Percentiles rank a stretch among this genome's conserved stretches.
Evolutionary conservation across 495 filamentous ascomycete genomes (phyloP).

Genomic region (Entonaema liquescens): DNA sequence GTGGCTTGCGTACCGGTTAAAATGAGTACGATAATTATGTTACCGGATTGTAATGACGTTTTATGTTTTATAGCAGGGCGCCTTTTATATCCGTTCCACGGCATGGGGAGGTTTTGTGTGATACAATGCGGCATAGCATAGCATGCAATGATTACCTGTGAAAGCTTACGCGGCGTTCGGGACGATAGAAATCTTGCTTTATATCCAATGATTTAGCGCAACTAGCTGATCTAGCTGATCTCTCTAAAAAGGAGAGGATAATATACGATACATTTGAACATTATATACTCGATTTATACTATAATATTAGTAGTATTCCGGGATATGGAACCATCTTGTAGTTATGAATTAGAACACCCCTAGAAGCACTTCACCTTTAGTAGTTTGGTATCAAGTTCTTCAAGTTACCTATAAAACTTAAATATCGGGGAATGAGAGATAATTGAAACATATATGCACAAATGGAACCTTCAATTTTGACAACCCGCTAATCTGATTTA

Average conservation of each 20-base stretch:
- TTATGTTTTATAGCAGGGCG: neutral
- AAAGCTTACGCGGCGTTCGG: conserved; percentile 10
- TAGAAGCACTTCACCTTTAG: neutral
- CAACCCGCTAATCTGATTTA: conserved; percentile 41
- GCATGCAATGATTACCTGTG: conserved; percentile 17
- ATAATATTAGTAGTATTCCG: no score
- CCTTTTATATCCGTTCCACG: neutral
- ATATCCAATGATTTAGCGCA: neutral
- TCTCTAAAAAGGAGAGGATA: neutral
- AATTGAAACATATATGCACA: conserved; percentile 30
- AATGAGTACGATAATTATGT: neutral
- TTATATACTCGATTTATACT: neutral
- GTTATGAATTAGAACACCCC: neutral
- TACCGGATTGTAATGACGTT: neutral
- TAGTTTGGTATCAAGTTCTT: neutral
- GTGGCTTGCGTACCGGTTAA: neutral
- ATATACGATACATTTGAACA: neutral
- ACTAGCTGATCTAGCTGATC: neutral
- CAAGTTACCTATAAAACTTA: neutral
- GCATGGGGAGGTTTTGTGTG: neutral
- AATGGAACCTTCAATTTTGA: conserved; percentile 40
- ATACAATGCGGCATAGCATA: conserved; percentile 8
- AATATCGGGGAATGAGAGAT: neutral
- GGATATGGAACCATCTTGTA: neutral
- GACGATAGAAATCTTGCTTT: neutral